These are phyloP conservation scores for Mycena rosella DNA, from an alignment of 768 basidiomycete genomes.

Conservation along the genomic window DNA sequence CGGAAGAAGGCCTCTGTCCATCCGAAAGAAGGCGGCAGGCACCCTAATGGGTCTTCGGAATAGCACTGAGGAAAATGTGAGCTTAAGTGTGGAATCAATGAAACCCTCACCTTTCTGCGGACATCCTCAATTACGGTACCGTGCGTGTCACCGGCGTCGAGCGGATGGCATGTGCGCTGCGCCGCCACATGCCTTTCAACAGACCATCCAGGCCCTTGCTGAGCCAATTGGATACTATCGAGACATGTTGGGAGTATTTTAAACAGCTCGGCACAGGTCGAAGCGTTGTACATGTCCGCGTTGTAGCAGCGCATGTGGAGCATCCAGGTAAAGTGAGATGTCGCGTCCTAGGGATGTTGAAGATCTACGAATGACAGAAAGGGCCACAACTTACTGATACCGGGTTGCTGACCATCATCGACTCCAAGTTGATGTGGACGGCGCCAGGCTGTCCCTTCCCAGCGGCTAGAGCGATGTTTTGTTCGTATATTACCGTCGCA, in stretches of 20 bases:
- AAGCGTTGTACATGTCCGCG: slow-evolving; percentile 45
- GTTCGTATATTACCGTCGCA: too few species aligned
- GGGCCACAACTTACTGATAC: slow-evolving; percentile 28
- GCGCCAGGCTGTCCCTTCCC: slow-evolving; percentile 8
- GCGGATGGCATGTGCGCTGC: slow-evolving; percentile 16
- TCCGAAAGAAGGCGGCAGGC: slow-evolving; percentile 28
- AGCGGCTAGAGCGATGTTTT: not conserved
- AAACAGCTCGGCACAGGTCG: slow-evolving; percentile 43
- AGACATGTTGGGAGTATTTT: slow-evolving; percentile 42
- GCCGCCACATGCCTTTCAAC: slow-evolving; percentile 29
- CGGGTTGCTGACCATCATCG: too few species aligned
- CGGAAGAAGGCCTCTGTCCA: slow-evolving; percentile 41
- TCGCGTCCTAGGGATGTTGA: slow-evolving; percentile 37
- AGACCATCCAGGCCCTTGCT: slow-evolving; percentile 17
- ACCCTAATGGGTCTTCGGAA: slow-evolving; percentile 11
- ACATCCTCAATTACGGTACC: slow-evolving; percentile 38
- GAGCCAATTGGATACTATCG: slow-evolving; percentile 28
- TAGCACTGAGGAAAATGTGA: not conserved
- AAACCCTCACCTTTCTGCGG: slow-evolving; percentile 29
- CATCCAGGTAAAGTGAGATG: slow-evolving; percentile 46
- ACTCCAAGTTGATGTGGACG: too few species aligned
- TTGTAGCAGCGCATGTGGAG: slow-evolving; percentile 44
- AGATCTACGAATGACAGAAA: not conserved
- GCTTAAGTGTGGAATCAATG: too few species aligned
- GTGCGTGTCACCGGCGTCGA: slow-evolving; percentile 26